phyloP scores from a whole-genome alignment of 805 yeast genomes.

The Lipomyces kockii region DNA sequence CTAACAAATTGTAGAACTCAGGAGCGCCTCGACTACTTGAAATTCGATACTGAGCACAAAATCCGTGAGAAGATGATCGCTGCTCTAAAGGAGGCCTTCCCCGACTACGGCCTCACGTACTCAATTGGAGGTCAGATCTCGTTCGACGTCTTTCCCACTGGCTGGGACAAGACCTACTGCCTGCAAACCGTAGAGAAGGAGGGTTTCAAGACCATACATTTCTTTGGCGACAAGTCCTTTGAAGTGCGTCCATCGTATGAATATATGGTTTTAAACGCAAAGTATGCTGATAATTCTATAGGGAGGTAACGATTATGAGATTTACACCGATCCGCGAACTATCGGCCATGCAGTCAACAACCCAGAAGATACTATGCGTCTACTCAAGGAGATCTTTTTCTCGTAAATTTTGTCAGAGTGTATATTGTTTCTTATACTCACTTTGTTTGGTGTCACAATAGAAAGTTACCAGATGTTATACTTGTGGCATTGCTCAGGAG shows the following conservation, averaged over 20 bases:
- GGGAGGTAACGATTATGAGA: conserved; percentile 99
- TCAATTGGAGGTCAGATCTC: conserved; percentile 99
- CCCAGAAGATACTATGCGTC: conserved; percentile 87
- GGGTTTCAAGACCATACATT: conserved; percentile 86
- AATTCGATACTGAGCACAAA: conserved; percentile 76
- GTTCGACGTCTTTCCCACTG: conserved; percentile 99
- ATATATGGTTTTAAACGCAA: not conserved
- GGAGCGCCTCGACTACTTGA: conserved; percentile 92
- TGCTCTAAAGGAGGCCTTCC: conserved; percentile 81
- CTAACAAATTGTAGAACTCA: conserved; percentile 50
- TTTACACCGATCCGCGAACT: conserved; percentile 88
- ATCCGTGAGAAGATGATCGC: conserved; percentile 83
- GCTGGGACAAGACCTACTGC: conserved; percentile 99
- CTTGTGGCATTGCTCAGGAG: not conserved
- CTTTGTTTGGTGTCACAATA: not conserved
- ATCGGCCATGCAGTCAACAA: conserved; percentile 90
- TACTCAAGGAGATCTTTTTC: conserved; percentile 77
- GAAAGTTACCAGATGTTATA: not conserved
- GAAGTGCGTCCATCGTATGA: conserved; percentile 27
- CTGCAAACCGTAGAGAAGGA: conserved; percentile 88
- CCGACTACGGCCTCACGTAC: conserved; percentile 85
- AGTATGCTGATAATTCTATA: conserved; percentile 39
- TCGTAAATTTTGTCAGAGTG: conserved; percentile 11
- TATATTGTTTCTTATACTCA: not conserved
- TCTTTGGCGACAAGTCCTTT: conserved; percentile 98